Evolutionary conservation across 2,329 filamentous ascomycete species (phyloP).

Genomic region (Trichoderma endophyticum): DNA sequence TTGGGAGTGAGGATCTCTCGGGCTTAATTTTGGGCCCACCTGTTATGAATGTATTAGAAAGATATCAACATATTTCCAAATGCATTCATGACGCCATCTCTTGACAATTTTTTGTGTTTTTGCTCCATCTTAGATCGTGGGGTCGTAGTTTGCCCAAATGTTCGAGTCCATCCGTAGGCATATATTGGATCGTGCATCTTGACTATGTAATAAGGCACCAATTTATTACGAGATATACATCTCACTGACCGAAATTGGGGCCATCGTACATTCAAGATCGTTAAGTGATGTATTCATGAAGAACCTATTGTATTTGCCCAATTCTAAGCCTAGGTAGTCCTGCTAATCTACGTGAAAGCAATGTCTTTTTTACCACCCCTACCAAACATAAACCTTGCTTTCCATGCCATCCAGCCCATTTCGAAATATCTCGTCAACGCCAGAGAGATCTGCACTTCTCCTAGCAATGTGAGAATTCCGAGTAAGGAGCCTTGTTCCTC

Average conservation of each 20-base stretch:
- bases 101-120: not conserved
- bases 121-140: not conserved
- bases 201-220: not conserved
- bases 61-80: constrained; percentile 35
- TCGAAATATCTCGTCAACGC: not conserved
- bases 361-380: constrained; percentile 19
- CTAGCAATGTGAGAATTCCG: constrained; percentile 11
- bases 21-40: constrained; percentile 28
- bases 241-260: not conserved
- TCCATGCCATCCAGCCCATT: constrained; percentile 7
- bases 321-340: constrained; percentile 12
- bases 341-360: constrained; percentile 15
- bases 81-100: constrained; percentile 27
- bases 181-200: not conserved
- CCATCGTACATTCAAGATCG: not conserved
- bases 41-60: constrained; percentile 39
- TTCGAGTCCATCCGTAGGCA: not conserved
- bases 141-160: not conserved
- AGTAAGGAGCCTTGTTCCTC: not conserved
- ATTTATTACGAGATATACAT: not conserved
- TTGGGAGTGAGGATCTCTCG: constrained; percentile 38
- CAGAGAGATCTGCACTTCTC: constrained; percentile 36
- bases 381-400: constrained; percentile 12
- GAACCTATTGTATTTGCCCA: constrained; percentile 14
- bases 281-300: not conserved